These are phyloP conservation scores for Leucocoprinus birnbaumii DNA, from an alignment of 768 basidiomycete genomes.

Conservation along the genomic window DNA sequence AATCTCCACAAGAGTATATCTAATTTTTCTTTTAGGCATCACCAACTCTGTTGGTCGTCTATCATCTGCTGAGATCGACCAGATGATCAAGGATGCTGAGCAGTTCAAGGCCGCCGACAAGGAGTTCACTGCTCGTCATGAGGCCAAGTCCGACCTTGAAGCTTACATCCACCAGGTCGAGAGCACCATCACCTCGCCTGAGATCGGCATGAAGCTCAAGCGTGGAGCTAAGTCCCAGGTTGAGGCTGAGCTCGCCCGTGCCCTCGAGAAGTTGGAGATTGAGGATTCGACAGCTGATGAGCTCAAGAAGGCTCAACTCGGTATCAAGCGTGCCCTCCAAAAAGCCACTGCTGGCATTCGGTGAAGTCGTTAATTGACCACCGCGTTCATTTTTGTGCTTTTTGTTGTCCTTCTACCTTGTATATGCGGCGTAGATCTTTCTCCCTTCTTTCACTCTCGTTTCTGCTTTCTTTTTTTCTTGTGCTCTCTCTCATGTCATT, in stretches of 20 bases:
- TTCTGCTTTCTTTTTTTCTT: conserved; percentile 20
- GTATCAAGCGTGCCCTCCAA: conserved; percentile 95
- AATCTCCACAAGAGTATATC: background rate
- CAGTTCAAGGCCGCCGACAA: conserved; percentile 96
- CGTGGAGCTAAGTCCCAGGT: conserved; percentile 93
- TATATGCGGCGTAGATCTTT: conserved; percentile 17
- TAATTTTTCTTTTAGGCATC: conserved; percentile 55
- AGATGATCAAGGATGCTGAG: conserved; percentile 99
- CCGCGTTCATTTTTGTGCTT: background rate
- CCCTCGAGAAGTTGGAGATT: conserved; percentile 97
- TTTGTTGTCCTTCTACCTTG: conserved; percentile 15
- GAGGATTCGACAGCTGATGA: conserved; percentile 94
- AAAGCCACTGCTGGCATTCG: conserved; percentile 93
- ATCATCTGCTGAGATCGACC: conserved; percentile 95
- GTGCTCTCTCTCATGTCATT: conserved; percentile 18
- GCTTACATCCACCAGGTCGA: conserved; percentile 97
- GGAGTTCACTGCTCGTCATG: conserved; percentile 97
- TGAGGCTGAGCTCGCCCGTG: conserved; percentile 96
- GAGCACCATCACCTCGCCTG: conserved; percentile 92
- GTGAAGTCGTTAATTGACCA: conserved; percentile 36
- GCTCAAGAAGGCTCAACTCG: conserved; percentile 92
- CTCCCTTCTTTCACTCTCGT: conserved; percentile 16
- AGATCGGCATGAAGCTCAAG: conserved; percentile 98
- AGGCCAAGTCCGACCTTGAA: conserved; percentile 98
- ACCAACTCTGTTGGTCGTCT: conserved; percentile 99